These are phyloP conservation scores for Ustilago lituana DNA, from an alignment of 1,284 basidiomycete genomes.

Conservation along the genomic window DNA sequence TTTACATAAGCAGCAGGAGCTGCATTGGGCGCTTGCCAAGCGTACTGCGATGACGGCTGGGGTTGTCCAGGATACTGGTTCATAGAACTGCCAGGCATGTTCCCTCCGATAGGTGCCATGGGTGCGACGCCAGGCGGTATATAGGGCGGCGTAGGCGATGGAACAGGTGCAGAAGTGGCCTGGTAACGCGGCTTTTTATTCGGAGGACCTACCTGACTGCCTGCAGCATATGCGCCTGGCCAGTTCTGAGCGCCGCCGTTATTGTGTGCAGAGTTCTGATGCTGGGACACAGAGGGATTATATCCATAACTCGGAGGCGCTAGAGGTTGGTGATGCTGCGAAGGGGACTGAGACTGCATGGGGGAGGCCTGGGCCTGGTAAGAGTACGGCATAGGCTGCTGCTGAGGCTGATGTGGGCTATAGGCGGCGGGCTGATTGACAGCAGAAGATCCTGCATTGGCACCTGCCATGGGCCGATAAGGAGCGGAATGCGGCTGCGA, in stretches of 20 bases:
- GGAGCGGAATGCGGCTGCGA: constrained; percentile 17
- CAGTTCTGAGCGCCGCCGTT: constrained; percentile 15
- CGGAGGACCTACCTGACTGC: constrained; percentile 32
- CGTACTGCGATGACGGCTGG: constrained; percentile 15
- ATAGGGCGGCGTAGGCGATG: constrained; percentile 3
- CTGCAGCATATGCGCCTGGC: constrained; percentile 27
- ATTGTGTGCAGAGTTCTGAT: constrained; percentile 10
- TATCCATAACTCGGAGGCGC: constrained; percentile 19
- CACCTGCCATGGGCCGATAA: constrained; percentile 9
- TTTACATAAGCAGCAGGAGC: constrained; percentile 18
- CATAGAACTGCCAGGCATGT: constrained; percentile 1
- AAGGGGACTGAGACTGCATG: constrained; percentile 16
- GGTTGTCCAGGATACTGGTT: constrained; percentile 6
- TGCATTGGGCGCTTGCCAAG: constrained; percentile 21
- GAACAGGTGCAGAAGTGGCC: constrained; percentile 7
- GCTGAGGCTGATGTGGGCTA: constrained; percentile 23
- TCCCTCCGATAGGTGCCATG: not conserved
- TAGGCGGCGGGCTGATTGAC: constrained; percentile 23
- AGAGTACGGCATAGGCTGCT: constrained; percentile 18
- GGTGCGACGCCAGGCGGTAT: constrained; percentile 7
- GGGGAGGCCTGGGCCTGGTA: constrained; percentile 22
- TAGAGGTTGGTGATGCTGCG: constrained; percentile 31
- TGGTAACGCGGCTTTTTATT: constrained; percentile 37
- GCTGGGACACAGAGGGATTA: constrained; percentile 13
- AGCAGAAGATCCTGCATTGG: not conserved